phyloP scores from a whole-genome alignment of 495 filamentous ascomycete species.

The Penicillium arizonense region DNA sequence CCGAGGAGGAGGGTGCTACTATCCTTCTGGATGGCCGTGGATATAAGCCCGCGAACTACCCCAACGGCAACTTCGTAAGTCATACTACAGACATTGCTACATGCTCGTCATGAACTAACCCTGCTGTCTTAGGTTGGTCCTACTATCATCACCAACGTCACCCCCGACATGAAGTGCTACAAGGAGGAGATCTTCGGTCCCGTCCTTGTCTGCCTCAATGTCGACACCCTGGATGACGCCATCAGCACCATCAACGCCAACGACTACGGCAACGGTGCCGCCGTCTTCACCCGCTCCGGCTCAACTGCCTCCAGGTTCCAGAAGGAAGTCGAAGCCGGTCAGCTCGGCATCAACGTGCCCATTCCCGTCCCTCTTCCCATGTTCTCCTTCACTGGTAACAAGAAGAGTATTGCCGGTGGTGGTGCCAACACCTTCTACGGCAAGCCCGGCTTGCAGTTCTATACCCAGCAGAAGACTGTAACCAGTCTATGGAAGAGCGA shows the following conservation, averaged over 20 bases:
- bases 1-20: slow-evolving; percentile 90
- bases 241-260: slow-evolving; percentile 65
- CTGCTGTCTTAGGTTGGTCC: slow-evolving; percentile 61
- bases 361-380: slow-evolving; percentile 89
- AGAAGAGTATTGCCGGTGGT: slow-evolving; percentile 91
- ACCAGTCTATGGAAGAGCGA: slow-evolving; percentile 87
- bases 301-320: slow-evolving; percentile 62
- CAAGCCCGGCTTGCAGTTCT: slow-evolving; percentile 86
- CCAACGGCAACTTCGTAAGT: slow-evolving; percentile 90
- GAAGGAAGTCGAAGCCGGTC: slow-evolving; percentile 59
- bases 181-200: slow-evolving; percentile 96
- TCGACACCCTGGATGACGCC: slow-evolving; percentile 78
- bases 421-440: slow-evolving; percentile 96
- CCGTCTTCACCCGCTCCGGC: slow-evolving; percentile 66
- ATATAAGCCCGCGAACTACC: slow-evolving; percentile 86
- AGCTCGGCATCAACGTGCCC: slow-evolving; percentile 63
- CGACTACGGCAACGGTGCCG: slow-evolving; percentile 69
- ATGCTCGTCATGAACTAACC: background rate
- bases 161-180: slow-evolving; percentile 91
- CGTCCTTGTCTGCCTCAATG: slow-evolving; percentile 60
- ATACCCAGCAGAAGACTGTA: slow-evolving; percentile 96
- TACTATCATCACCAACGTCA: slow-evolving; percentile 94
- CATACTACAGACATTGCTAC: background rate
- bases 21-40: slow-evolving; percentile 93
- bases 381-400: slow-evolving; percentile 98